These are phyloP conservation scores for Hypoxylon subgilvum DNA, from an alignment of 495 filamentous ascomycete species.

Conservation along the genomic window DNA sequence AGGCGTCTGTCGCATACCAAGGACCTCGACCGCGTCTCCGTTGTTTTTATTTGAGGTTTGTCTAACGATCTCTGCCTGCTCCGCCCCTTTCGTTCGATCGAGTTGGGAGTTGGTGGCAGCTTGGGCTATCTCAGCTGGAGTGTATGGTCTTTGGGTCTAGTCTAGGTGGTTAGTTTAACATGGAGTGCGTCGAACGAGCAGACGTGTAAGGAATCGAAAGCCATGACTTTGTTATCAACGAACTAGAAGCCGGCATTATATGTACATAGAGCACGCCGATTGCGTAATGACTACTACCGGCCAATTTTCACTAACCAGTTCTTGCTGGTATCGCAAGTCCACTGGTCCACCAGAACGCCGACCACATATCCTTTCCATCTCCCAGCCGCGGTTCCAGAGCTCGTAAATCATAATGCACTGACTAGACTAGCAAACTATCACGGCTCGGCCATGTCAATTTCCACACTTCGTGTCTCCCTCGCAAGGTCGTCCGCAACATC, in stretches of 20 bases:
- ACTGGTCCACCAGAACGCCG: slow-evolving; percentile 26
- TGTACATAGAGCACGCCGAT: neutral
- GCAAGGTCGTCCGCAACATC: slow-evolving; percentile 55
- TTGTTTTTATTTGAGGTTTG: no score
- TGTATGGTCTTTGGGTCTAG: no score
- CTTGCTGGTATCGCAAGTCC: neutral
- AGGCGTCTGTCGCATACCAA: no score
- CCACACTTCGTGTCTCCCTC: slow-evolving; percentile 54
- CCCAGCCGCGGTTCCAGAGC: neutral
- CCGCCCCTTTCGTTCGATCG: no score
- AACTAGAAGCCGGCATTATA: neutral
- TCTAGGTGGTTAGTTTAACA: no score
- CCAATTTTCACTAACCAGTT: neutral
- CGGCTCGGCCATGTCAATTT: slow-evolving; percentile 48
- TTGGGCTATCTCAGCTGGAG: no score
- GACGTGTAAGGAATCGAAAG: no score
- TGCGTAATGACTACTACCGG: neutral
- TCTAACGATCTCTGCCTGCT: no score
- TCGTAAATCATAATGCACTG: slow-evolving; percentile 4
- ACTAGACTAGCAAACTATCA: neutral
- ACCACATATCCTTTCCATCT: slow-evolving; percentile 3
- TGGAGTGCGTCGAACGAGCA: no score
- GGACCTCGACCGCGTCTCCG: no score
- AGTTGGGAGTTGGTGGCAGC: no score
- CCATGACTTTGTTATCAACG: neutral